Conservation (phyloP, 2,329 filamentous ascomycete species). For the Aphanocladium album region DNA sequence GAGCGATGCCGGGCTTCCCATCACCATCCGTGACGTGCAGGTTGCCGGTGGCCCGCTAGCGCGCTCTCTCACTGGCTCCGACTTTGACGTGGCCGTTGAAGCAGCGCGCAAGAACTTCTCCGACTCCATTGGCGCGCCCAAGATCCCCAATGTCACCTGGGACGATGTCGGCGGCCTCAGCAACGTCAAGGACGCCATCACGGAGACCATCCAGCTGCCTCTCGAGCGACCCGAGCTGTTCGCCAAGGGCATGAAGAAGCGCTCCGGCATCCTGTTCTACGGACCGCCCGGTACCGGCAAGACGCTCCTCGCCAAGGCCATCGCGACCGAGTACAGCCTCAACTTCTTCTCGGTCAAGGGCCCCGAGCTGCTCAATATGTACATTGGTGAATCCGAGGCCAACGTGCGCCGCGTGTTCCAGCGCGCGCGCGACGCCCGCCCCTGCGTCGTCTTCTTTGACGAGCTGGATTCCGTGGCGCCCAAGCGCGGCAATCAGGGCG, state of each 20-base stretch:
- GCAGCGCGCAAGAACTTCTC: slow-evolving; percentile 97
- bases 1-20: slow-evolving; percentile 30
- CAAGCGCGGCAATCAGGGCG: slow-evolving; percentile 94
- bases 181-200: slow-evolving; percentile 94
- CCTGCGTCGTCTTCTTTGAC: slow-evolving; percentile 91
- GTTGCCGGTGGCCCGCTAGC: slow-evolving; percentile 78
- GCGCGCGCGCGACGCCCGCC: slow-evolving; percentile 75
- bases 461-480: slow-evolving; percentile 91
- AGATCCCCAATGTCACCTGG: slow-evolving; percentile 97
- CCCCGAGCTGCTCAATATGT: slow-evolving; percentile 90
- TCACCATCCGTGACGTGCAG: slow-evolving; percentile 78
- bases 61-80: slow-evolving; percentile 70
- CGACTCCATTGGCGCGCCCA: slow-evolving; percentile 92
- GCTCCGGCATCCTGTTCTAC: slow-evolving; percentile 88
- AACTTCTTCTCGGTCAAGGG: slow-evolving; percentile 96
- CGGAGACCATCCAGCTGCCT: slow-evolving; percentile 92
- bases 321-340: slow-evolving; percentile 87
- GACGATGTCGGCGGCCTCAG: slow-evolving; percentile 89
- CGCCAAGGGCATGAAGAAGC: slow-evolving; percentile 96
- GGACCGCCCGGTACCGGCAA: slow-evolving; percentile 89
- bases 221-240: slow-evolving; percentile 90
- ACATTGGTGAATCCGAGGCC: slow-evolving; percentile 89
- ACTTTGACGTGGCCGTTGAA: slow-evolving; percentile 91
- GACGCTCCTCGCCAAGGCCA: slow-evolving; percentile 87
- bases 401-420: slow-evolving; percentile 89